phyloP scores from a whole-genome alignment of 139 green algal genomes.

The Micractinium conductrix region DNA sequence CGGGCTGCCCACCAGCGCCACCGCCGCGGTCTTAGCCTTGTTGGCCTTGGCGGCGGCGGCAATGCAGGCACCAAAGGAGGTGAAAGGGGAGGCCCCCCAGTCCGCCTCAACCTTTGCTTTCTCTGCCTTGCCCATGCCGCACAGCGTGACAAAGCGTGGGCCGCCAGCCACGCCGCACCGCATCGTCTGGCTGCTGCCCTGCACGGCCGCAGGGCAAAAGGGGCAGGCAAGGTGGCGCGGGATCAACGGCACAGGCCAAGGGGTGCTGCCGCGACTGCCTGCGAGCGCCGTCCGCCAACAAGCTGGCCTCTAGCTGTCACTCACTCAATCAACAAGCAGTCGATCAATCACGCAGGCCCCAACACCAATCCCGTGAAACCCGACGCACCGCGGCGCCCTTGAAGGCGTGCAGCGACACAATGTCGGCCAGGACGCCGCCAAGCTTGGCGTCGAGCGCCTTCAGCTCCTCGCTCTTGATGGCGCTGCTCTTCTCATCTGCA shows the following conservation, averaged over 20 bases:
- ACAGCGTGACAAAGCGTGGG: slow-evolving; percentile 61
- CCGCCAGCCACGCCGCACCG: slow-evolving; percentile 25
- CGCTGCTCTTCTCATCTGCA: slow-evolving; percentile 49
- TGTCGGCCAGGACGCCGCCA: slow-evolving; percentile 60
- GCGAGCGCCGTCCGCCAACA: not conserved
- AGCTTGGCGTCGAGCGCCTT: slow-evolving; percentile 56
- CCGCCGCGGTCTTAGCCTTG: slow-evolving; percentile 54
- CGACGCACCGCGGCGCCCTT: slow-evolving; percentile 61
- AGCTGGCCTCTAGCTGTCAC: not conserved
- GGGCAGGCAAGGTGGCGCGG: not conserved
- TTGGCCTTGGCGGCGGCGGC: slow-evolving; percentile 65
- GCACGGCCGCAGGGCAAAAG: not conserved
- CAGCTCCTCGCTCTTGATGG: slow-evolving; percentile 61
- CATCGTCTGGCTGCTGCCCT: slow-evolving; percentile 45
- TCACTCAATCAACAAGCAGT: not conserved
- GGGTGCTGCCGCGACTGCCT: not conserved
- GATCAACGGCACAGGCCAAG: not conserved
- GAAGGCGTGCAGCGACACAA: slow-evolving; percentile 73
- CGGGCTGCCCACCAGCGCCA: slow-evolving; percentile 48
- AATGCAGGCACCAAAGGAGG: slow-evolving; percentile 61
- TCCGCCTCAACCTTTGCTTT: slow-evolving; percentile 42
- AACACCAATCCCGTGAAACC: not conserved
- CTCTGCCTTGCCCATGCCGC: slow-evolving; percentile 75
- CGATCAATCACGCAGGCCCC: not conserved
- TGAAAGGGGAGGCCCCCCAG: slow-evolving; percentile 66